These are phyloP conservation scores for Aureobasidium leucospermi DNA, from an alignment of 2,329 filamentous ascomycete genomes.

Conservation along the genomic window DNA sequence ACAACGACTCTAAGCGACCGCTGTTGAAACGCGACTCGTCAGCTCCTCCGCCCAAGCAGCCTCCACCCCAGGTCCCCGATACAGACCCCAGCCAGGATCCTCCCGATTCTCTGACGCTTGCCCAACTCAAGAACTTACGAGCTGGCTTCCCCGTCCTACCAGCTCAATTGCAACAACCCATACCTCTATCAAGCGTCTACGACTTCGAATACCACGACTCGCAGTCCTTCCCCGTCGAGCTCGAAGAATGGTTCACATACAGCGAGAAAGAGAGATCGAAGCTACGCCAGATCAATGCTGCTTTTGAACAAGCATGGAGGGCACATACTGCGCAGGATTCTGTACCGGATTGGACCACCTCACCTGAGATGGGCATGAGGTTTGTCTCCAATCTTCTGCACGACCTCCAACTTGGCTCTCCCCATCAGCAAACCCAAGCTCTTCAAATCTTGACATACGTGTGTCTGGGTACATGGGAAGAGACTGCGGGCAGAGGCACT, in stretches of 20 bases:
- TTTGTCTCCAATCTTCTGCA: slow-evolving; percentile 47
- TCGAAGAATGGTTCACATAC: slow-evolving; percentile 98
- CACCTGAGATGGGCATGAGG: slow-evolving; percentile 44
- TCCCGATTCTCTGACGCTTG: slow-evolving; percentile 40
- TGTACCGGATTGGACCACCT: slow-evolving; percentile 58
- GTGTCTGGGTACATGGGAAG: slow-evolving; percentile 42
- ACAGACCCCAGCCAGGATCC: slow-evolving; percentile 26
- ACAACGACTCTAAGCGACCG: slow-evolving; percentile 24
- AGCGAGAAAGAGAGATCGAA: slow-evolving; percentile 77
- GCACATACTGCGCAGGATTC: slow-evolving; percentile 29
- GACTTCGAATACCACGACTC: slow-evolving; percentile 61
- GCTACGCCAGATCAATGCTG: slow-evolving; percentile 64
- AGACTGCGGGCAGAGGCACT: slow-evolving; percentile 35
- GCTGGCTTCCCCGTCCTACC: slow-evolving; percentile 37
- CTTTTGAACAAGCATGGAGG: slow-evolving; percentile 70
- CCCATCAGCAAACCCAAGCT: slow-evolving; percentile 26
- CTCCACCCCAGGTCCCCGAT: slow-evolving; percentile 31
- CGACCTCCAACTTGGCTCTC: slow-evolving; percentile 27
- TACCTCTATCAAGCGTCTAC: slow-evolving; percentile 46
- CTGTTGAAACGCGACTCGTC: slow-evolving; percentile 34
- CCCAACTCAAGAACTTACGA: slow-evolving; percentile 39
- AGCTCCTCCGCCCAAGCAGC: slow-evolving; percentile 34
- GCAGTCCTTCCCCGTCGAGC: slow-evolving; percentile 66
- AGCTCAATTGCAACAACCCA: slow-evolving; percentile 19
- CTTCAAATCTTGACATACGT: slow-evolving; percentile 41